Evolutionary conservation across 345 rosid genomes (phyloP), one percentile per base, ranked within the genome.

Genomic region (Xanthoceras sorbifolium): DNA sequence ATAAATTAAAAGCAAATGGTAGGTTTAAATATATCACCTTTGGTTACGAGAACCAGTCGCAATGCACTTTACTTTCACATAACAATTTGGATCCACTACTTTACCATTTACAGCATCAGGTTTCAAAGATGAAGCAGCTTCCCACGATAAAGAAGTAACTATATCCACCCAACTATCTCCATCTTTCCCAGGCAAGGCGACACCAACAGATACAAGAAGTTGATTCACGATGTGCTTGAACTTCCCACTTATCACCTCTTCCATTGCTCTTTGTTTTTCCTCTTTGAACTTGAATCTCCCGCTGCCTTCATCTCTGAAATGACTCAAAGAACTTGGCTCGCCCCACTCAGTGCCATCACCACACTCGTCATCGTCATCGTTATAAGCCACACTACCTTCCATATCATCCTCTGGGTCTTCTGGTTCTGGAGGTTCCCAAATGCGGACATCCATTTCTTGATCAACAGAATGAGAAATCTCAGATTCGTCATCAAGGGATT

Each of bases 361-460:
- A 68, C 86, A 90, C 34, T 89, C 97, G 9, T 93, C 94, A 8
- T 88, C 97, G 14, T 93, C 93, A 25, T 90, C 93, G 12, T 72
- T 78, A 84, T 80, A 83, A 23, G 88, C 90, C 81, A 87, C 76
- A 72, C 88, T 83, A 60, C 80, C 86, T 60, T 87, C 94, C 71
- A 80, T 28, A 34, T 92, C 93, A 81, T 86, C 91, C 71, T 85
- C 93, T 0, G 88, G 85, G 40, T 87, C 88, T 67, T 90, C 95
- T 29, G 97, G 81, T 82, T 90, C 98, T 3, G 99, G 99, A 31
- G 98, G 92, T 28, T 92, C 95, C 99, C 99, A 96, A 62, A 87
- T 72, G 20, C 71, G 73, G 4, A 69, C 69, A 75, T 86, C 87
- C 71, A 77, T 76, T 66, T 83, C 90, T 74, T 69, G 74, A 74